Evolutionary conservation across 2,329 filamentous ascomycete genomes (phyloP).

Genomic region (Xylariaceae sp.): DNA sequence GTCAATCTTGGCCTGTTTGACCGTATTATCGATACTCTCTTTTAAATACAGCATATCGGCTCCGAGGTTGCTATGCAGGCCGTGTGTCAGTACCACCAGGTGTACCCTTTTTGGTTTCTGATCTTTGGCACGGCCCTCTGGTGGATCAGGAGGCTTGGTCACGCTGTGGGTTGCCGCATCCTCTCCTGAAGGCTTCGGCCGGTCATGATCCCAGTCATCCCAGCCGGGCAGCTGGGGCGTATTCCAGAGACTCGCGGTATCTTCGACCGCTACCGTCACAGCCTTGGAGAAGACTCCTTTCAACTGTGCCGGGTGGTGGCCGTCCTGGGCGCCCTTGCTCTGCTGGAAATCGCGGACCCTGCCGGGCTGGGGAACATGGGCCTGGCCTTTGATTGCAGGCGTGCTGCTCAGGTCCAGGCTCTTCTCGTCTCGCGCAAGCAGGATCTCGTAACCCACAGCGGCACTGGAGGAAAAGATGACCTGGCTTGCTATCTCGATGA

Average conservation of each 20-base stretch:
- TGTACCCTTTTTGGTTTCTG: constrained; percentile 71
- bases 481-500: constrained; percentile 86
- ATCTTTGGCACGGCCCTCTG: constrained; percentile 16
- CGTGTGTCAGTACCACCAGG: constrained; percentile 87
- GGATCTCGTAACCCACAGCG: constrained; percentile 77
- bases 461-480: constrained; percentile 89
- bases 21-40: constrained; percentile 86
- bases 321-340: constrained; percentile 47
- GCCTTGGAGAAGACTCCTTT: constrained; percentile 82
- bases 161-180: constrained; percentile 12
- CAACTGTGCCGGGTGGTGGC: constrained; percentile 52
- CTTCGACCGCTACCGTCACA: constrained; percentile 70
- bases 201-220: constrained; percentile 34
- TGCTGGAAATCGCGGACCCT: constrained; percentile 71
- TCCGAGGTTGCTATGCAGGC: constrained; percentile 89
- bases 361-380: constrained; percentile 55
- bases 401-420: constrained; percentile 60
- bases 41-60: constrained; percentile 97
- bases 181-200: constrained; percentile 18
- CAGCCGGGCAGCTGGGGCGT: constrained; percentile 72
- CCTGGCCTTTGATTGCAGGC: constrained; percentile 37
- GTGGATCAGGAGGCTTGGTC: constrained; percentile 14
- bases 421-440: constrained; percentile 79
- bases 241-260: constrained; percentile 87
- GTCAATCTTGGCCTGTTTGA: constrained; percentile 64